These are phyloP conservation scores for Posidonia oceanica DNA, from an alignment of 116 monocot species.

Conservation along the genomic window DNA sequence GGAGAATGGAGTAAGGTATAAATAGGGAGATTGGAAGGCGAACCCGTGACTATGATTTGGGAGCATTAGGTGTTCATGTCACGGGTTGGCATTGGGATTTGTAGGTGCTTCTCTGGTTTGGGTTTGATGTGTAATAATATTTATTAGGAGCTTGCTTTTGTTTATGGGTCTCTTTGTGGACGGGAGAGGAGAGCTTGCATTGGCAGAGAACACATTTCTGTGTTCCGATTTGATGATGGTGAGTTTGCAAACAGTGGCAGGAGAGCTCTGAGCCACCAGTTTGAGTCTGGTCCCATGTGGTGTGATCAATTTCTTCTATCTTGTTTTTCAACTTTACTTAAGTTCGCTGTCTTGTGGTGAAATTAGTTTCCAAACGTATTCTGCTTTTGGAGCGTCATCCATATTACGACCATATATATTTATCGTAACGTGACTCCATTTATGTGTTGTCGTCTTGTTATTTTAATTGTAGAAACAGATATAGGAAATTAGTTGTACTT, in stretches of 20 bases:
- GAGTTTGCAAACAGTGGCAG: neutral
- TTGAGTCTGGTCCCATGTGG: neutral
- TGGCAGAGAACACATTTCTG: neutral
- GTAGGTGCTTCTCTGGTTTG: neutral
- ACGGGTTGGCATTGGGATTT: neutral
- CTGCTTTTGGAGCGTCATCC: no score
- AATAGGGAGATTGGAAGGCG: neutral
- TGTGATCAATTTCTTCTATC: no score
- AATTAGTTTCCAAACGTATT: no score
- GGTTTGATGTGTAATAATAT: neutral
- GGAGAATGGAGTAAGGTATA: neutral
- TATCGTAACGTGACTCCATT: no score
- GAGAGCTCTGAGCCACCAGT: neutral
- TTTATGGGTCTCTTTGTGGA: neutral
- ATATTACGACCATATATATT: no score
- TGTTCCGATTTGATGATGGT: neutral
- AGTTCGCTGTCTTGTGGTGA: no score
- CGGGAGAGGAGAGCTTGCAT: neutral
- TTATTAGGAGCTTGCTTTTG: neutral
- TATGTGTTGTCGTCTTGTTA: no score
- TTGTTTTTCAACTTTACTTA: no score
- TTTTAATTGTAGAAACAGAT: no score
- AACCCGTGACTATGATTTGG: conserved; percentile 1
- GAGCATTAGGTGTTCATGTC: conserved; percentile 1
- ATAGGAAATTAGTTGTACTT: no score